phyloP scores from a whole-genome alignment of 441 rosid genomes.

The Viola pubescens region DNA sequence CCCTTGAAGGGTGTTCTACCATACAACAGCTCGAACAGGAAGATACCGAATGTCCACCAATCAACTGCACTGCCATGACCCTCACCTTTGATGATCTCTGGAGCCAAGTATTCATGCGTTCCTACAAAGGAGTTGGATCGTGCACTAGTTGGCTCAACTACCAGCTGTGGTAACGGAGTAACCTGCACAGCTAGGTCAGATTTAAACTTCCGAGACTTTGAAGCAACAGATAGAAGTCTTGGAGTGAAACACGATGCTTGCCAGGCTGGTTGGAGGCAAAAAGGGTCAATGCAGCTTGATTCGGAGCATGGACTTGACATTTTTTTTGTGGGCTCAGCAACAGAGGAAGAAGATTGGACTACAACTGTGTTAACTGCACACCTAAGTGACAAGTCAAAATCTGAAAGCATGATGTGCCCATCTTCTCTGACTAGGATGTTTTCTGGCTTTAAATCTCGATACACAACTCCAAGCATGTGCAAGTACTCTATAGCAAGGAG shows the following conservation, averaged over 20 bases:
- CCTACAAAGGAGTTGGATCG: slow-evolving; percentile 78
- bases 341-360: slow-evolving; percentile 43
- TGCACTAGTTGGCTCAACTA: slow-evolving; percentile 69
- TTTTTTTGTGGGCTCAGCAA: slow-evolving; percentile 35
- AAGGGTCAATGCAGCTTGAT: slow-evolving; percentile 63
- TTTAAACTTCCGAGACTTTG: slow-evolving; percentile 47
- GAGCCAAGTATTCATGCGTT: slow-evolving; percentile 66
- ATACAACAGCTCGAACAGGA: slow-evolving; percentile 58
- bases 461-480: slow-evolving; percentile 84
- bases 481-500: slow-evolving; percentile 72
- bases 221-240: slow-evolving; percentile 43
- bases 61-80: slow-evolving; percentile 75
- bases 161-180: slow-evolving; percentile 58
- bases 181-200: slow-evolving; percentile 45
- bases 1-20: slow-evolving; percentile 73
- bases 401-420: slow-evolving; percentile 79
- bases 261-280: slow-evolving; percentile 68
- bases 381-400: slow-evolving; percentile 70
- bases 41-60: slow-evolving; percentile 76
- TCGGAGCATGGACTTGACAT: slow-evolving; percentile 59
- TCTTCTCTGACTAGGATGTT: slow-evolving; percentile 71
- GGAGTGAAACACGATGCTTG: slow-evolving; percentile 77
- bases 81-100: slow-evolving; percentile 66
- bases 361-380: slow-evolving; percentile 44
- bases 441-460: slow-evolving; percentile 78